Conservation (phyloP, 129 eudicot genomes). For the sunflower (Helianthus annuus) region HanXRQr2.0-SUNRISE NC_035434.2:151380121-151380620, state of each 20-base stretch:
- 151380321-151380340: conserved; percentile 6
- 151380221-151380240: conserved; percentile 15
- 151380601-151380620: conserved; percentile 7
- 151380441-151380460: conserved; percentile 15
- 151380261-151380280: conserved; percentile 3
- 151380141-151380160: conserved; percentile 16
- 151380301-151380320: conserved; percentile 13
- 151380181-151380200: conserved; percentile 17
- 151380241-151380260: conserved; percentile 15
- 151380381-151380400: conserved; percentile 57
- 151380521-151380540: conserved; percentile 19
- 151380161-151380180: conserved; percentile 14
- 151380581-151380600: conserved; percentile 18
- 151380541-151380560: conserved; percentile 18
- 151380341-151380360: conserved; percentile 64
- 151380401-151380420: conserved; percentile 20
- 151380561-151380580: conserved; percentile 10
- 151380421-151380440: conserved; percentile 14
- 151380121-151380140: conserved; percentile 18
- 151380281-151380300: conserved; percentile 18
- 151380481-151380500: conserved; percentile 14
- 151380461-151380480: conserved; percentile 21
- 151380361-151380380: conserved; percentile 63
- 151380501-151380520: conserved; percentile 11
- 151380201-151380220: conserved; percentile 18